These are phyloP conservation scores for Phycomyces nitens DNA, from an alignment of 192 early-diverging fungal species.

Conservation along the genomic window DNA sequence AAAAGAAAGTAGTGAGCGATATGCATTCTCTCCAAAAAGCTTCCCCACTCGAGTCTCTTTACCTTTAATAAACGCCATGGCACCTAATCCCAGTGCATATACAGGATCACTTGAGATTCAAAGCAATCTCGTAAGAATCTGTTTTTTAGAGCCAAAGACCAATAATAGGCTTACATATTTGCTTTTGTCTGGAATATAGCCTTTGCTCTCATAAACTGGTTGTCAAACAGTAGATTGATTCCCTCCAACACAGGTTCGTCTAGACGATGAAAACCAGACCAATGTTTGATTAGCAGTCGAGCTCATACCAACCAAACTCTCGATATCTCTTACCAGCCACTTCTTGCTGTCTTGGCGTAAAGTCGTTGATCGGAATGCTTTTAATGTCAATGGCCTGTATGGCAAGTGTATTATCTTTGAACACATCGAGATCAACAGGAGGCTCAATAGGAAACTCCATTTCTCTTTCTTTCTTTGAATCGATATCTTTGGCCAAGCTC, in stretches of 20 bases:
- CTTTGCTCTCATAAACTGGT: constrained; percentile 49
- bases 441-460: constrained; percentile 24
- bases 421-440: constrained; percentile 20
- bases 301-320: too few species aligned
- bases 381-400: constrained; percentile 16
- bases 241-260: constrained; percentile 27
- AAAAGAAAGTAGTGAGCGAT: neutral
- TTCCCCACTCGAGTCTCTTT: neutral
- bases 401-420: constrained; percentile 18
- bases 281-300: too few species aligned
- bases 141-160: too few species aligned
- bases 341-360: constrained; percentile 33
- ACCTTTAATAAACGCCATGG: constrained; percentile 56
- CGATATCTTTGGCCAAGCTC: neutral
- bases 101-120: constrained; percentile 38
- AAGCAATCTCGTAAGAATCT: too few species aligned
- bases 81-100: constrained; percentile 49
- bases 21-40: neutral
- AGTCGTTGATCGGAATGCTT: constrained; percentile 28
- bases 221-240: constrained; percentile 47
- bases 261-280: constrained; percentile 6
- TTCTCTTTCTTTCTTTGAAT: neutral
- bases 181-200: constrained; percentile 47
- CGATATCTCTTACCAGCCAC: constrained; percentile 22
- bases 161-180: constrained; percentile 23